Conservation (phyloP, 306 rosid species). For the Cyamopsis tetragonoloba region DNA sequence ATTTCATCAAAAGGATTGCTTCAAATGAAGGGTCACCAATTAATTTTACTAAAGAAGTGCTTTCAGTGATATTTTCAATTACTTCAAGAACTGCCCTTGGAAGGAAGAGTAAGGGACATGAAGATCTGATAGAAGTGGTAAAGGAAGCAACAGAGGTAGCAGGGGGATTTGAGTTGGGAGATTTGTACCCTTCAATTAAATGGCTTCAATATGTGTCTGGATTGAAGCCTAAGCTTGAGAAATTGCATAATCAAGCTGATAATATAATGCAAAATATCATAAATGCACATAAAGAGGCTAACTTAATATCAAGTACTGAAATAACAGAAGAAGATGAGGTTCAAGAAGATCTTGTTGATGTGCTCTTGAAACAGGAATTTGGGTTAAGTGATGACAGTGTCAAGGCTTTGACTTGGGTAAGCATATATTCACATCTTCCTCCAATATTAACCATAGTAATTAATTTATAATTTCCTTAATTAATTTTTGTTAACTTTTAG, state of each 20-base stretch:
- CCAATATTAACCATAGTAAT: too few species aligned
- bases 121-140: background rate
- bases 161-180: slow-evolving; percentile 35
- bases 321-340: background rate
- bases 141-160: background rate
- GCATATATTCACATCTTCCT: background rate
- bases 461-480: too few species aligned
- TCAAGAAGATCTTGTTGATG: slow-evolving; percentile 24
- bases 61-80: background rate
- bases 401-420: slow-evolving; percentile 32
- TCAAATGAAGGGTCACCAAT: slow-evolving; percentile 26
- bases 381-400: slow-evolving; percentile 16
- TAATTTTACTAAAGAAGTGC: slow-evolving; percentile 27
- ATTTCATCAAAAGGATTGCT: background rate
- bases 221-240: slow-evolving; percentile 32
- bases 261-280: slow-evolving; percentile 2
- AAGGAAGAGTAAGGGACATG: slow-evolving; percentile 1
- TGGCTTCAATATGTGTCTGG: slow-evolving; percentile 30
- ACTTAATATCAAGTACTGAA: background rate
- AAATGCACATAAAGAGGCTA: slow-evolving; percentile 12
- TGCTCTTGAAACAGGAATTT: slow-evolving; percentile 17
- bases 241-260: slow-evolving; percentile 6
- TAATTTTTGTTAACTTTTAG: too few species aligned
- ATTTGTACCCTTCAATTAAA: slow-evolving; percentile 40
- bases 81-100: slow-evolving; percentile 34